A percentile compares a stretch with the other conserved stretches of the same genome.
Evolutionary conservation across 2,329 filamentous ascomycete genomes (phyloP).

Genomic region (Geosmithia flava): DNA sequence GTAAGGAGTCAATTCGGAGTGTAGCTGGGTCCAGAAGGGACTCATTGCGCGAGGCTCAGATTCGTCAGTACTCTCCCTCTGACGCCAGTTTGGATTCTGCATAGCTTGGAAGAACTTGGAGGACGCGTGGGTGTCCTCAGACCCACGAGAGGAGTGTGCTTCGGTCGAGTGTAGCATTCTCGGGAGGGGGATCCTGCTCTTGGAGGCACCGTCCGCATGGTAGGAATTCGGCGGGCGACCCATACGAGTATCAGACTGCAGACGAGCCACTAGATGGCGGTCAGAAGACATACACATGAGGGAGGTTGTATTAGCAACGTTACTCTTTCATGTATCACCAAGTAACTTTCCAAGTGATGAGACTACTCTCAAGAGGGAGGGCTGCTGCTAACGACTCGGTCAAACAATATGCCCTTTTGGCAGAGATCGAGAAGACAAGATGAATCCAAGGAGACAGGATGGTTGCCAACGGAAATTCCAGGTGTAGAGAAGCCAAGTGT

Average conservation of each 20-base stretch:
- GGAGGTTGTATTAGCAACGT: not conserved
- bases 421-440: too few relatives aligned
- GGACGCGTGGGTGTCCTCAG: constrained; percentile 6
- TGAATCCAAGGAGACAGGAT: too few relatives aligned
- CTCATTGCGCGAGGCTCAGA: not conserved
- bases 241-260: not conserved
- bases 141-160: not conserved
- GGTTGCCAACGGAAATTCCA: too few relatives aligned
- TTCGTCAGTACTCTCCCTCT: not conserved
- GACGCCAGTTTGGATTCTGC: constrained; percentile 21
- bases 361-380: too few relatives aligned
- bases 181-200: not conserved
- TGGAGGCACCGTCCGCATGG: not conserved
- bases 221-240: not conserved
- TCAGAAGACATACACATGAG: not conserved
- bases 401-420: too few relatives aligned
- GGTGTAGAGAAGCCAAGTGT: too few relatives aligned
- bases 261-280: not conserved
- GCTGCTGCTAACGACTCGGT: too few relatives aligned
- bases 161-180: not conserved
- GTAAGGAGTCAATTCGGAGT: not conserved
- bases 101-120: constrained; percentile 17
- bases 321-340: not conserved
- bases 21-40: not conserved
- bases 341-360: too few relatives aligned